Conservation (phyloP, 805 yeast species). For the Candida alai region DNA sequence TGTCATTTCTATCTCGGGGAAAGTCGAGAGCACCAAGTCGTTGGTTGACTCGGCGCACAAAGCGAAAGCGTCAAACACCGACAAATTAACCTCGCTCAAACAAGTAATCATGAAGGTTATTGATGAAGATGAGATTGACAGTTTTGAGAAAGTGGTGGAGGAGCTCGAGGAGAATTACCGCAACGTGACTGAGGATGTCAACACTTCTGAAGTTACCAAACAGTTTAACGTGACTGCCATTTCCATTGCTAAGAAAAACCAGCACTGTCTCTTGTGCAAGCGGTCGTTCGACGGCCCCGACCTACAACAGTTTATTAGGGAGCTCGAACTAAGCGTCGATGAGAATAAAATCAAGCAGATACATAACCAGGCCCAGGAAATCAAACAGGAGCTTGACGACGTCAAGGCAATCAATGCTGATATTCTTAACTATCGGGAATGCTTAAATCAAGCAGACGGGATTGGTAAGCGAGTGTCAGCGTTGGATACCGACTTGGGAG, state of each 20-base stretch:
- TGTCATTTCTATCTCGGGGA: slow-evolving; percentile 6
- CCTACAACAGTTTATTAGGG: slow-evolving; percentile 23
- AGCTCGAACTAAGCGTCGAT: slow-evolving; percentile 26
- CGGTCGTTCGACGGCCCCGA: slow-evolving; percentile 52
- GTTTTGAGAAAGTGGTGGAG: slow-evolving; percentile 46
- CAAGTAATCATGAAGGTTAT: slow-evolving; percentile 23
- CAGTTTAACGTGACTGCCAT: slow-evolving; percentile 70
- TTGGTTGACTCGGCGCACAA: slow-evolving; percentile 1
- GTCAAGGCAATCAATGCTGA: slow-evolving; percentile 28
- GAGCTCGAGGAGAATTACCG: slow-evolving; percentile 62
- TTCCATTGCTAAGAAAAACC: slow-evolving; percentile 51
- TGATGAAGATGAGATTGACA: slow-evolving; percentile 38
- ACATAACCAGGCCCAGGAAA: slow-evolving; percentile 23
- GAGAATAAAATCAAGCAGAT: slow-evolving; percentile 26
- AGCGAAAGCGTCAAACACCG: slow-evolving; percentile 3
- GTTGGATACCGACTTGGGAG: slow-evolving; percentile 2
- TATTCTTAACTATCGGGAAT: slow-evolving; percentile 23
- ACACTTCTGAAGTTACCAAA: slow-evolving; percentile 64
- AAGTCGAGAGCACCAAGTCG: slow-evolving; percentile 7
- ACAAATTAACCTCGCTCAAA: slow-evolving; percentile 3
- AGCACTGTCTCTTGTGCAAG: slow-evolving; percentile 70
- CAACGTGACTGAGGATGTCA: slow-evolving; percentile 58
- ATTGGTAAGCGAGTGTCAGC: slow-evolving; percentile 5
- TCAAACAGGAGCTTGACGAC: slow-evolving; percentile 29
- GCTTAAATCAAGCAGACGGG: slow-evolving; percentile 13